A percentile compares a stretch with the other conserved stretches of the same genome.
Conservation (phyloP, 176 grass and related monocot genomes). For the Chrysopogon serrulatus region DNA sequence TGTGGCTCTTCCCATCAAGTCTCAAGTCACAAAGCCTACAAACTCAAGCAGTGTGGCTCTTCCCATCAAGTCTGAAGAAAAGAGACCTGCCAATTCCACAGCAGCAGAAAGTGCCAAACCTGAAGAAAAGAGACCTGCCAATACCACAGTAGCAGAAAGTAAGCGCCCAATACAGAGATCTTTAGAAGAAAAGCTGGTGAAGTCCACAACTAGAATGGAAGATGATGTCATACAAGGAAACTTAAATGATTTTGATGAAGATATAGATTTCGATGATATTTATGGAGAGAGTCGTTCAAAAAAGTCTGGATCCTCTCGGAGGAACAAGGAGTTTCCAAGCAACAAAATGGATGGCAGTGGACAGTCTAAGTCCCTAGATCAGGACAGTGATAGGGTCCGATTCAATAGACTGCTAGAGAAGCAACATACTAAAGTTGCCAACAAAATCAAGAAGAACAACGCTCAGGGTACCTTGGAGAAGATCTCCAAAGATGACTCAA, state of each 20-base stretch:
- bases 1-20: not conserved
- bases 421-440: slow-evolving; percentile 11
- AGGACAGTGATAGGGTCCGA: slow-evolving; percentile 28
- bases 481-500: slow-evolving; percentile 16
- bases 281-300: slow-evolving; percentile 37
- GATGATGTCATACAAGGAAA: slow-evolving; percentile 21
- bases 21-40: slow-evolving; percentile 6
- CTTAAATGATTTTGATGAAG: slow-evolving; percentile 14
- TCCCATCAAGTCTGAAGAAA: no score
- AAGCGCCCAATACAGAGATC: slow-evolving; percentile 24
- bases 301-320: slow-evolving; percentile 24
- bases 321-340: slow-evolving; percentile 12
- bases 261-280: slow-evolving; percentile 36
- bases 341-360: not conserved
- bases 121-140: slow-evolving; percentile 29
- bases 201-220: slow-evolving; percentile 25
- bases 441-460: slow-evolving; percentile 25
- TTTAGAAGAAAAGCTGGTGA: slow-evolving; percentile 46
- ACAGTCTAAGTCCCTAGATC: slow-evolving; percentile 23
- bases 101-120: slow-evolving; percentile 5
- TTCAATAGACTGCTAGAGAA: slow-evolving; percentile 40
- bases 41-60: slow-evolving; percentile 16
- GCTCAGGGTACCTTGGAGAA: slow-evolving; percentile 8
- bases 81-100: slow-evolving; percentile 23
- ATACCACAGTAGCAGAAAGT: not conserved